Percentiles rank a stretch among this genome's conserved stretches.
phyloP scores from a whole-genome alignment of 306 rosid genomes.

The Dalbergia cultrata region DNA sequence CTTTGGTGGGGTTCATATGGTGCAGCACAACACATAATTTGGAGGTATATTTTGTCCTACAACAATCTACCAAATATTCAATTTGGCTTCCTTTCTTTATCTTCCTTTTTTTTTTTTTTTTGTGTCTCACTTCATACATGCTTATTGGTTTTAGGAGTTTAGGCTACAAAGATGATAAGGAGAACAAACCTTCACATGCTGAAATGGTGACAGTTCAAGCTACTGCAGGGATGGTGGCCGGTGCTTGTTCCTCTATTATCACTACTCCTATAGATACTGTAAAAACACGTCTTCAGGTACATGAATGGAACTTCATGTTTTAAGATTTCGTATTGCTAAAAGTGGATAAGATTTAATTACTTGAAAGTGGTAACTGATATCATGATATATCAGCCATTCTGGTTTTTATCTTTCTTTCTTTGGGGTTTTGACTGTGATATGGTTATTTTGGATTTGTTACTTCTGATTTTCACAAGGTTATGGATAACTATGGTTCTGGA shows the following conservation, averaged over 20 bases:
- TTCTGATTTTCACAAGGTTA: conserved; percentile 64
- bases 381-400: background rate
- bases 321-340: background rate
- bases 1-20: conserved; percentile 98
- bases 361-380: conserved; percentile 22
- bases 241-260: conserved; percentile 82
- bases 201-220: conserved; percentile 87
- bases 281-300: conserved; percentile 92
- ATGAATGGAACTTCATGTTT: conserved; percentile 3
- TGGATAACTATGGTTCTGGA: conserved; percentile 78
- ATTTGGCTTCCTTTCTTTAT: background rate
- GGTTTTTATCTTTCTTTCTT: background rate
- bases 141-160: conserved; percentile 61
- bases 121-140: conserved; percentile 16
- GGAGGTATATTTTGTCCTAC: conserved; percentile 68
- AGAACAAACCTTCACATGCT: conserved; percentile 77
- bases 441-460: conserved; percentile 27
- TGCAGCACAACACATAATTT: conserved; percentile 81
- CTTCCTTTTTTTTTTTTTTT: no score
- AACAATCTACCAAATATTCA: background rate
- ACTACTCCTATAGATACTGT: conserved; percentile 92
- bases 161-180: conserved; percentile 65
- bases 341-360: background rate
- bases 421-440: conserved; percentile 21
- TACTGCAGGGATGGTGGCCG: conserved; percentile 84